A percentile compares a stretch with the other conserved stretches of the same genome.
Conservation (phyloP, 2,329 filamentous ascomycete genomes). For the Epichloe elymi region DNA sequence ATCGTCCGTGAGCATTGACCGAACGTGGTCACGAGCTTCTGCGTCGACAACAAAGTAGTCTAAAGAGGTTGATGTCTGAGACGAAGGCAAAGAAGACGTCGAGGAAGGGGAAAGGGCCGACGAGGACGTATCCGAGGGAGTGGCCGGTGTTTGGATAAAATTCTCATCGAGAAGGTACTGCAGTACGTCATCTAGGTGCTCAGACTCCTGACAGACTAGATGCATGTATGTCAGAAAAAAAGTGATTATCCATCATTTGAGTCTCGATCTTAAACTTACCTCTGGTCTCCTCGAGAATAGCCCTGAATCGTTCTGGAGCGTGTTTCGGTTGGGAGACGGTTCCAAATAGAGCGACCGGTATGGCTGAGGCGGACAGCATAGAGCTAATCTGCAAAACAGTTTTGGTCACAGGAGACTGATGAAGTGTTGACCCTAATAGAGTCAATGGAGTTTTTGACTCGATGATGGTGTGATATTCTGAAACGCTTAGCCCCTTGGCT, state of each 20-base stretch:
- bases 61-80: slow-evolving; percentile 9
- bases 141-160: slow-evolving; percentile 11
- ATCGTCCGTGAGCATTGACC: slow-evolving; percentile 8
- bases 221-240: neutral
- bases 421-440: slow-evolving; percentile 10
- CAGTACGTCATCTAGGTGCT: slow-evolving; percentile 11
- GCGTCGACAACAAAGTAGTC: slow-evolving; percentile 13
- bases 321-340: slow-evolving; percentile 4
- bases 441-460: slow-evolving; percentile 6
- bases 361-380: slow-evolving; percentile 12
- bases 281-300: slow-evolving; percentile 8
- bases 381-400: slow-evolving; percentile 13
- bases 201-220: slow-evolving; percentile 10
- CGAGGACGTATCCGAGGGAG: slow-evolving; percentile 1
- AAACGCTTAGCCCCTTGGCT: slow-evolving; percentile 8
- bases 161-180: slow-evolving; percentile 14
- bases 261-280: slow-evolving; percentile 1
- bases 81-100: slow-evolving; percentile 8
- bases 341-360: slow-evolving; percentile 12
- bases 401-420: slow-evolving; percentile 13
- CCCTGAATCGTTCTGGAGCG: slow-evolving; percentile 7
- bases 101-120: slow-evolving; percentile 8
- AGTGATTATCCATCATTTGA: neutral
- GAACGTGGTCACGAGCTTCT: slow-evolving; percentile 11
- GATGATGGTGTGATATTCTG: slow-evolving; percentile 8